phyloP scores from a whole-genome alignment of 2,329 filamentous ascomycete species.

The Sarocladium brachiariae region DNA sequence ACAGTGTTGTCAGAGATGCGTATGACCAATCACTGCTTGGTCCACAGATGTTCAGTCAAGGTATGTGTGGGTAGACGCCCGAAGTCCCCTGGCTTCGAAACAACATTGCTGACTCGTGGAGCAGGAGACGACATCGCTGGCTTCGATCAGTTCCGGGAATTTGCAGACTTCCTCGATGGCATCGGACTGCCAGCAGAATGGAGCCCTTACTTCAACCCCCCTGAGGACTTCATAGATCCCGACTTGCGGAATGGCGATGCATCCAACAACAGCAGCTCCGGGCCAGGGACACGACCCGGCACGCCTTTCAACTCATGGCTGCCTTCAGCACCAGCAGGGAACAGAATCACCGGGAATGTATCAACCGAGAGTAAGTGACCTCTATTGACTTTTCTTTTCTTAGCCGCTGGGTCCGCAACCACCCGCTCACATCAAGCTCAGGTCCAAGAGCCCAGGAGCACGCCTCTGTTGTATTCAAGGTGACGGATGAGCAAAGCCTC shows the following conservation, averaged over 20 bases:
- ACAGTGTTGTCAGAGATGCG: conserved; percentile 6
- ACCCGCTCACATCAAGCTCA: no score
- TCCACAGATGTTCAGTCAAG: conserved; percentile 20
- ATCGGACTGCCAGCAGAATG: conserved; percentile 31
- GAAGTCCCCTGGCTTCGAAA: no score
- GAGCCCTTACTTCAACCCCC: conserved; percentile 29
- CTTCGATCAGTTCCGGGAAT: conserved; percentile 30
- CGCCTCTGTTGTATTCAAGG: conserved; percentile 16
- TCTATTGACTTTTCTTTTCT: no score
- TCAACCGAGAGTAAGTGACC: conserved; percentile 10
- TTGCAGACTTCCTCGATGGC: conserved; percentile 30
- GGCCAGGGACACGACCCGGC: conserved; percentile 18
- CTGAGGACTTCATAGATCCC: conserved; percentile 18
- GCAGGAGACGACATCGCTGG: conserved; percentile 12
- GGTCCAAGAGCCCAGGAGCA: conserved; percentile 6
- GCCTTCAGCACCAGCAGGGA: conserved; percentile 26
- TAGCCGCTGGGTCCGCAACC: no score
- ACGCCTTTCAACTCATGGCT: conserved; percentile 32
- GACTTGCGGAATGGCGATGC: conserved; percentile 12
- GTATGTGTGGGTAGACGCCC: conserved; percentile 11
- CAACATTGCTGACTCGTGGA: background rate
- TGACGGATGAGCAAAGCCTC: conserved; percentile 28
- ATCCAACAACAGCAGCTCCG: conserved; percentile 2
- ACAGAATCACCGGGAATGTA: conserved; percentile 17
- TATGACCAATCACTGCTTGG: conserved; percentile 12